phyloP scores from a whole-genome alignment of 169 alveolate genomes.

The Haemoproteus tartakovskyi region DNA sequence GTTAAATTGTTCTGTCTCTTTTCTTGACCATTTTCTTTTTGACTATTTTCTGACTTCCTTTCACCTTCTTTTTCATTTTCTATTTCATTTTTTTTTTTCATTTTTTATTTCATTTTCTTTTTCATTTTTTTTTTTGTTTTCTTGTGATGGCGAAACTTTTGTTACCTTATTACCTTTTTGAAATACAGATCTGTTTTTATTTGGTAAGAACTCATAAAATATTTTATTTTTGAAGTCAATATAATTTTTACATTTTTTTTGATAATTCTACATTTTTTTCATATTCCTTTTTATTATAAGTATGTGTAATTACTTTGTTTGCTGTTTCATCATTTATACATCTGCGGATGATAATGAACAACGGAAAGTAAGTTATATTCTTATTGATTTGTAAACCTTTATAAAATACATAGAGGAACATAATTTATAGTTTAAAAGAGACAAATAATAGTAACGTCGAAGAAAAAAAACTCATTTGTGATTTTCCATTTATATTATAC shows the following conservation, averaged over 20 bases:
- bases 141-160: no score
- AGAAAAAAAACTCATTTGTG: no score
- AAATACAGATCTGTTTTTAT: no score
- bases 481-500: no score
- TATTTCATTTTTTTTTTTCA: neutral
- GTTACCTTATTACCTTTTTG: no score
- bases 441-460: no score
- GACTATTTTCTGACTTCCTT: neutral
- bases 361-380: no score
- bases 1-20: no score
- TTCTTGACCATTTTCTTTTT: neutral
- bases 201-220: conserved; percentile 32
- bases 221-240: conserved; percentile 44
- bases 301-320: conserved; percentile 37
- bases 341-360: no score
- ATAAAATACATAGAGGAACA: no score
- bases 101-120: neutral
- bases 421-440: no score
- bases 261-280: conserved; percentile 24
- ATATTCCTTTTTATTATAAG: conserved; percentile 34
- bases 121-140: neutral
- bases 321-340: conserved; percentile 16
- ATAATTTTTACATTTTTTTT: conserved; percentile 39
- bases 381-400: no score
- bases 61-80: neutral